Evolutionary conservation across 805 yeast species (phyloP), one percentile per base, ranked within the genome.

Genomic region (Candida succiphila): DNA sequence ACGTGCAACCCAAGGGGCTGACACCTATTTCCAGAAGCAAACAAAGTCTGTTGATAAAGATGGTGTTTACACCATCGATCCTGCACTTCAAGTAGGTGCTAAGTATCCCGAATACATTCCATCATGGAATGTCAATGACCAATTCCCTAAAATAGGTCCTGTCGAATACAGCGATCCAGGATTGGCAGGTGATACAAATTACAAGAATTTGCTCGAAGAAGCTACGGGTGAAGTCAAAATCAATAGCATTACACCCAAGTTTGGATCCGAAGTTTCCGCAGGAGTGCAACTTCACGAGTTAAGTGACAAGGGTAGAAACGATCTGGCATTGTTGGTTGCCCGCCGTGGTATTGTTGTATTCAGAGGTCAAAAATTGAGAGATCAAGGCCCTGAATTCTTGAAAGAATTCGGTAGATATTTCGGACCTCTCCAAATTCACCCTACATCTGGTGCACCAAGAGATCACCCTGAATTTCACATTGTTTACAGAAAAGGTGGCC

Each of bases 341-440:
- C 72, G 72, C 49, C 60, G 79, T 49, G 81, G 79, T 48, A 80
- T 78, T 29, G 75, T 70, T 15, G 65, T 73, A 6, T 73, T 76
- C 48, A 63, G 77, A 44, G 10, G 73, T 39, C 81, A 76, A 52
- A 81, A 78, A 49, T 65, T 78, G 37, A 67, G 70, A 20, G 62
- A 63, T 8, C 52, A 64, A 36, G 23, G 23, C 7, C 23, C 23
- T 10, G 10, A 21, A 21, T 21, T 21, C 10, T 7, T 10, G 10
- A 52, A 48, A 20, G 60, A 75, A 29, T 74, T 57, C 47, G 82
- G 78, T 35, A 54, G 56, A 29, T 69, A 77, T 49, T 78, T 72
- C 49, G 86, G 86, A 20, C 71, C 72, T 25, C 63, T 72, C 39
- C 85, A 78, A 51, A 61, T 75, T 38, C 85, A 78, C 49, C 84